Conservation (phyloP, 176 grass and related monocot genomes). For the Eleusine indica region DNA sequence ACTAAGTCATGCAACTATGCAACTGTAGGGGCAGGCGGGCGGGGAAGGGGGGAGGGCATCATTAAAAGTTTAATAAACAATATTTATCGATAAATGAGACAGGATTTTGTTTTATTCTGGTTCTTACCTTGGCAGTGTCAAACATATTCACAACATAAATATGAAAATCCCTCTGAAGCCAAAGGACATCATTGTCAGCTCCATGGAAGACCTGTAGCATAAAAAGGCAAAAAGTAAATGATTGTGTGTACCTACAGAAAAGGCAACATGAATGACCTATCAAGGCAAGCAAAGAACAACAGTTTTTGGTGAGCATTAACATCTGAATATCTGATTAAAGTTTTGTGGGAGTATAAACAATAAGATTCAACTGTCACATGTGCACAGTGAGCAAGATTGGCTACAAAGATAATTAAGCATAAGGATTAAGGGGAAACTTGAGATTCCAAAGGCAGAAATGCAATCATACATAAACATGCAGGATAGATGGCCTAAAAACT, state of each 20-base stretch:
- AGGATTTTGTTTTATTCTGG: neutral
- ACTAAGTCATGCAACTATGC: neutral
- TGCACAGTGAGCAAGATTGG: neutral
- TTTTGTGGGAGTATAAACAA: too few species aligned
- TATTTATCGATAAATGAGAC: neutral
- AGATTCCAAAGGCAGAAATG: neutral
- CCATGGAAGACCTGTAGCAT: conserved; percentile 83
- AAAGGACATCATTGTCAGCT: conserved; percentile 94
- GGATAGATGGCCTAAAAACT: neutral
- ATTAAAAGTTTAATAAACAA: neutral
- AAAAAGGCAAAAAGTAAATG: conserved; percentile 25
- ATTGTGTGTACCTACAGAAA: neutral
- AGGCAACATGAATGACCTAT: neutral
- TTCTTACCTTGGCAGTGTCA: conserved; percentile 93
- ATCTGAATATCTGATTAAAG: neutral
- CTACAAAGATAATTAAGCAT: neutral
- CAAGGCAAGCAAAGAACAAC: neutral
- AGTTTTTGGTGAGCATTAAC: neutral
- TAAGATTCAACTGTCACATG: too few species aligned
- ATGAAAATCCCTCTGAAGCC: conserved; percentile 98
- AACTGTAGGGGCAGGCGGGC: neutral
- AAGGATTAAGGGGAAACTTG: neutral
- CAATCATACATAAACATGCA: neutral
- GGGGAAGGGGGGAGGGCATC: neutral
- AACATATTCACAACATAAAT: conserved; percentile 99